phyloP scores from a whole-genome alignment of 2,329 filamentous ascomycete genomes.

The Penicillium glabrum region DNA sequence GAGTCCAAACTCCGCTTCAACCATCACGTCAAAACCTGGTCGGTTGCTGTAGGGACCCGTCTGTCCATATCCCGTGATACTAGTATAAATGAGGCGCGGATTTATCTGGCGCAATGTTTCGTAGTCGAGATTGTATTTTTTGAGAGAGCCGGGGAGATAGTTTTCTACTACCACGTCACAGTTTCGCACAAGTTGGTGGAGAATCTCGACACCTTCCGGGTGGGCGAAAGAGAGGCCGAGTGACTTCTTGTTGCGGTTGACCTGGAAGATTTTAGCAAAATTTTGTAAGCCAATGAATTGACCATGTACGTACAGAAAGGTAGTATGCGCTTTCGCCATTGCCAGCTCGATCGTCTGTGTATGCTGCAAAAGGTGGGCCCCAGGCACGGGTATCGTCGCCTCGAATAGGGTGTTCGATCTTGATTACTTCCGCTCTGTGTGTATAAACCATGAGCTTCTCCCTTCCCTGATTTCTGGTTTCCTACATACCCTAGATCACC shows the following conservation, averaged over 20 bases:
- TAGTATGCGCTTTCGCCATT: constrained; percentile 96
- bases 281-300: not conserved
- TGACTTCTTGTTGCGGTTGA: constrained; percentile 98
- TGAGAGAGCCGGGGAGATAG: constrained; percentile 84
- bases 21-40: constrained; percentile 98
- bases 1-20: constrained; percentile 94
- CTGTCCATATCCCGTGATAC: constrained; percentile 95
- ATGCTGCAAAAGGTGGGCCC: constrained; percentile 90
- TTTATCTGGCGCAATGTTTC: constrained; percentile 78
- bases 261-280: constrained; percentile 51
- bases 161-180: constrained; percentile 96
- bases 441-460: not conserved
- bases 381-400: constrained; percentile 95
- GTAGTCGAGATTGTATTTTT: constrained; percentile 91
- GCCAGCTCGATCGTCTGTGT: constrained; percentile 61
- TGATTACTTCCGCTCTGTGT: constrained; percentile 89
- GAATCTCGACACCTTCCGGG: constrained; percentile 75
- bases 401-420: constrained; percentile 87
- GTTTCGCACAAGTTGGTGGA: constrained; percentile 79
- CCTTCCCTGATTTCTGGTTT: not conserved
- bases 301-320: constrained; percentile 64
- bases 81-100: constrained; percentile 85
- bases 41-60: constrained; percentile 84
- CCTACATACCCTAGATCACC: constrained; percentile 83
- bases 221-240: constrained; percentile 88